phyloP scores from a whole-genome alignment of 306 rosid genomes.

The Vicia sativa region DNA sequence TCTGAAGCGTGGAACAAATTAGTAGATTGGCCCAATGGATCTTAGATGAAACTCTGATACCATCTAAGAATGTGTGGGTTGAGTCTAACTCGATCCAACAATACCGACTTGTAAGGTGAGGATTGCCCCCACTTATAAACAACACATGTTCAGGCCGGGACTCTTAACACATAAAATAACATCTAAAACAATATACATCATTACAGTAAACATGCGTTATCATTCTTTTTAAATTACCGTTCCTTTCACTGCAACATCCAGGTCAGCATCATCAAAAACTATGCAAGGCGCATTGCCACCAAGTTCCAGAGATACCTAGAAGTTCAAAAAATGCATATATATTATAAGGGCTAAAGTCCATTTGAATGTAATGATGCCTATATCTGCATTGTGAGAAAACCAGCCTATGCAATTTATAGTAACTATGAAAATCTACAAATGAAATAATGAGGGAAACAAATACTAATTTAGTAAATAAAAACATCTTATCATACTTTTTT shows the following conservation, averaged over 20 bases:
- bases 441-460: neutral
- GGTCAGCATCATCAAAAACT: constrained; percentile 93
- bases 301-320: constrained; percentile 94
- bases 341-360: constrained; percentile 7
- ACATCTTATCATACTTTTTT: constrained; percentile 64
- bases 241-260: constrained; percentile 95
- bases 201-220: constrained; percentile 25
- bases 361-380: constrained; percentile 24
- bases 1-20: too few relatives aligned
- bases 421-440: neutral
- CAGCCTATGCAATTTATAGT: neutral
- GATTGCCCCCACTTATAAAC: too few relatives aligned
- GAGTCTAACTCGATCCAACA: too few relatives aligned
- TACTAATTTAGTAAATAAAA: neutral
- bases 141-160: too few relatives aligned
- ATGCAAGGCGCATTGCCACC: constrained; percentile 99
- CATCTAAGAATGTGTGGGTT: too few relatives aligned
- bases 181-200: constrained; percentile 27
- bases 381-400: constrained; percentile 36
- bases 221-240: constrained; percentile 64
- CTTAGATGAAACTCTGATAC: too few relatives aligned
- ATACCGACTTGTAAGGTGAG: too few relatives aligned
- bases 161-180: too few relatives aligned
- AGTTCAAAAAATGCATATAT: neutral
- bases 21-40: too few relatives aligned